Evolutionary conservation across 2,329 filamentous ascomycete species (phyloP), one percentile per base, ranked within the genome.

Genomic region (Grosmannia penicillata): DNA sequence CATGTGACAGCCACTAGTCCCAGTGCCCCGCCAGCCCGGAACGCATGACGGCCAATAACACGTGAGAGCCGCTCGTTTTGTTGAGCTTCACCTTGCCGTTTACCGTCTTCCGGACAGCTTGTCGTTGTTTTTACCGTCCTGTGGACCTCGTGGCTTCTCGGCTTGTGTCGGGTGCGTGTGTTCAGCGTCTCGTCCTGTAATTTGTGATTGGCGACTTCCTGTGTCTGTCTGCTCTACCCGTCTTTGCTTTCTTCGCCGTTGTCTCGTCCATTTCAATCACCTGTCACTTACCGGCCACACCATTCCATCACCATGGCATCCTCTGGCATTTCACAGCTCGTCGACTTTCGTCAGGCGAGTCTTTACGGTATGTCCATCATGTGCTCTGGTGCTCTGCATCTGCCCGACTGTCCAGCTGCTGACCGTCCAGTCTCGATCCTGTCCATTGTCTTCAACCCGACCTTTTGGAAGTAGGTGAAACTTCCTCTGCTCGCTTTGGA

Each of bases 391-490:
- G 4, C 29, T 29, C 27, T 22, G 15, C 19, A 5, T 22, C 4
- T n/a, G n/a, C n/a, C n/a, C n/a, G n/a, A n/a, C n/a, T n/a, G n/a
- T n/a, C 8, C 19, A 10, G 5, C 15, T 36, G 27, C 23, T 39
- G 11, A 32, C 27, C 2, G 10, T 3, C n/a, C 18, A 94, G 87
- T 91, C 49, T 83, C 85, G 49, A 82, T 78, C 34, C 70, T 68
- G 40, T 73, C 82, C 38, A 93, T 98, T 61, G 71, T 79, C 35
- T 96, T 98, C 63, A 98, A 98, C 61, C 91, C 91, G 18, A 79
- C 91, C n/a, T 96, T 95, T 61, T 98, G 91, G 91, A 98, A 98
- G 87, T 94, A 70, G 68, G 83, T 43, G n/a, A n/a, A n/a, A n/a
- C n/a, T n/a, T n/a, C n/a, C n/a, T n/a, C n/a, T 27, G n/a, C 32